A percentile compares a stretch with the other conserved stretches of the same genome.
Evolutionary conservation across 2,329 filamentous ascomycete genomes (phyloP).

Genomic region (Nemania sp.): DNA sequence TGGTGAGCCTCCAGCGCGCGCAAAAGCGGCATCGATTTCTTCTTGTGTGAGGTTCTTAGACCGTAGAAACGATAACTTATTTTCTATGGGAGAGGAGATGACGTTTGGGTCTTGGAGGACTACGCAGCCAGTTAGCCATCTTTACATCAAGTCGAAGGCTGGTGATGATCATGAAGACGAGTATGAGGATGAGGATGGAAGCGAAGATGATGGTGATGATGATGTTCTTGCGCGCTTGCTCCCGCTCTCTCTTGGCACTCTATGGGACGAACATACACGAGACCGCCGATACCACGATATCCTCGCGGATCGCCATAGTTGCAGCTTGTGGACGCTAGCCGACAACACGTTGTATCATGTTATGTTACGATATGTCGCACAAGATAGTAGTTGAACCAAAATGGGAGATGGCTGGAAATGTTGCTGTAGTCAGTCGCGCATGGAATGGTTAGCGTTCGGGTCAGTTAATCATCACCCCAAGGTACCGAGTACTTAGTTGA

Average conservation of each 20-base stretch:
- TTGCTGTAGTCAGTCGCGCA: conserved; percentile 4
- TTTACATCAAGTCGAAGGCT: neutral
- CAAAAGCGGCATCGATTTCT: conserved; percentile 84
- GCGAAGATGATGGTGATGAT: neutral
- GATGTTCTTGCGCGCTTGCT: neutral
- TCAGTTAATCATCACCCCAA: no score
- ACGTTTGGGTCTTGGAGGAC: conserved; percentile 95
- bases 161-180: no score
- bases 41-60: conserved; percentile 97
- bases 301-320: conserved; percentile 86
- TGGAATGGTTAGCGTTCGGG: no score
- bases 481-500: no score
- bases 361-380: neutral
- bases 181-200: neutral
- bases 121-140: conserved; percentile 41
- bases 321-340: conserved; percentile 13
- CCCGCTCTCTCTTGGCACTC: neutral
- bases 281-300: conserved; percentile 49
- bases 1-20: conserved; percentile 64
- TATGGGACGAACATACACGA: conserved; percentile 33
- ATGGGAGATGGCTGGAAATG: neutral
- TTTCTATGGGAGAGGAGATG: conserved; percentile 85
- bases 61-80: conserved; percentile 87
- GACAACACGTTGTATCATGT: conserved; percentile 20
- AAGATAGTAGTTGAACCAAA: neutral